Base-by-base conservation (phyloP, 306 rosid genomes). In the Calophaca sinica region DNA sequence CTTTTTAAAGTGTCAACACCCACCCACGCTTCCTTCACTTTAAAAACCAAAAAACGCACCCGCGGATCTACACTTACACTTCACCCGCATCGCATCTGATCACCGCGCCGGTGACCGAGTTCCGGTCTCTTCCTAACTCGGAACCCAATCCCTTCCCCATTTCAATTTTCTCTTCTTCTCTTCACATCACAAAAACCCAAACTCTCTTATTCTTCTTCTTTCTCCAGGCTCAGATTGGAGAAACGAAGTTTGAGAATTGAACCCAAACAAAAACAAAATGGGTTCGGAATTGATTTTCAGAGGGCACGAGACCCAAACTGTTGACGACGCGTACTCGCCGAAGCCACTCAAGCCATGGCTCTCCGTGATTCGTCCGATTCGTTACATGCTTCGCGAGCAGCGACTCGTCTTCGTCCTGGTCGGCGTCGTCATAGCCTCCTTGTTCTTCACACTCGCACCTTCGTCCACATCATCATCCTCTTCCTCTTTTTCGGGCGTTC, bases 361-460 rank as follows among this genome's bases (percentile, higher is more conserved):
- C 42, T 75, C 91, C 3, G 84, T 82, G n/a, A 68, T 87, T 14
- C 86, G 88, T 4, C 91, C 98, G 87, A 81, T 94, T 76, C 89
- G 76, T 32, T 94, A 91, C 88, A 38, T 94, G 81, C 96, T 94
- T 75, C 96, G 94, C 0, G 97, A 91, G 20, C 96, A 94, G 55
- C 89, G 98, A 7, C 90, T 94, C 63, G 20, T 91, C 29, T 94
- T 91, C 84, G 78, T 91, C 36, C 81, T 94, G 32, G 44, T 91
- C 44, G 97, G 98, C 90, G 84, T 94, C 72, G 87, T 73, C 31
- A 84, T 94, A 9, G 97, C 98, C 67, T 61, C 98, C 64, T 0
- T 86, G 2, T 78, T 70, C 53, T 93, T 93, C 89, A 75, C 80
- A 32, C 66, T 89, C 70, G 36, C 77, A 5, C 92, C 94, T 2